These are phyloP conservation scores for Phytophthora ohioensis DNA, from an alignment of 352 stramenopile genomes.

Conservation along the genomic window DNA sequence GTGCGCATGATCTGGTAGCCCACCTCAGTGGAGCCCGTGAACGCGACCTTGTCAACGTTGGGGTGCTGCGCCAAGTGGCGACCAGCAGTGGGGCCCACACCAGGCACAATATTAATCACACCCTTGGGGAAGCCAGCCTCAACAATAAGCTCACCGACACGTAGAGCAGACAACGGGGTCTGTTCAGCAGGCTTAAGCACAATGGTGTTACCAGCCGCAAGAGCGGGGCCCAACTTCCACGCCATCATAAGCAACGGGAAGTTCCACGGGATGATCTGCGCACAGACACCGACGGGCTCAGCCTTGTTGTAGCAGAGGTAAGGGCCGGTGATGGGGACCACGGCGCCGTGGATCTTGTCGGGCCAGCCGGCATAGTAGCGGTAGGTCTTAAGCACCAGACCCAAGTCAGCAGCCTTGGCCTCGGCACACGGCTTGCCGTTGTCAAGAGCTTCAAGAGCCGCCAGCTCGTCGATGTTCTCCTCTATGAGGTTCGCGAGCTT, in stretches of 20 bases:
- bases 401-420: conserved; percentile 86
- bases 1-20: conserved; percentile 75
- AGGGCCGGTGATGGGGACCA: conserved; percentile 64
- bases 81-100: conserved; percentile 51
- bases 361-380: conserved; percentile 95
- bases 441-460: conserved; percentile 93
- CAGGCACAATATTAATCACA: conserved; percentile 88
- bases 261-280: conserved; percentile 78
- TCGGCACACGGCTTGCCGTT: conserved; percentile 94
- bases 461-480: conserved; percentile 71
- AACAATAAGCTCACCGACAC: conserved; percentile 85
- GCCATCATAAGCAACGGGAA: conserved; percentile 94
- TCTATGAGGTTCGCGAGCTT: conserved; percentile 68
- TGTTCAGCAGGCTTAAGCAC: conserved; percentile 96
- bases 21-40: conserved; percentile 75
- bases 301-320: conserved; percentile 72
- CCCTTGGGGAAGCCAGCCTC: conserved; percentile 82
- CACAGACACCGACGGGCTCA: conserved; percentile 93
- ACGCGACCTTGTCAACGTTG: conserved; percentile 85
- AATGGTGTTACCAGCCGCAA: conserved; percentile 92
- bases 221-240: conserved; percentile 91
- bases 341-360: conserved; percentile 83
- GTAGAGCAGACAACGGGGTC: conserved; percentile 94
- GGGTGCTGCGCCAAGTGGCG: conserved; percentile 57
- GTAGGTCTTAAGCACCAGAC: conserved; percentile 85